Conservation (phyloP, 148 eudicot species). For the Fallopia convolvulus region DNA sequence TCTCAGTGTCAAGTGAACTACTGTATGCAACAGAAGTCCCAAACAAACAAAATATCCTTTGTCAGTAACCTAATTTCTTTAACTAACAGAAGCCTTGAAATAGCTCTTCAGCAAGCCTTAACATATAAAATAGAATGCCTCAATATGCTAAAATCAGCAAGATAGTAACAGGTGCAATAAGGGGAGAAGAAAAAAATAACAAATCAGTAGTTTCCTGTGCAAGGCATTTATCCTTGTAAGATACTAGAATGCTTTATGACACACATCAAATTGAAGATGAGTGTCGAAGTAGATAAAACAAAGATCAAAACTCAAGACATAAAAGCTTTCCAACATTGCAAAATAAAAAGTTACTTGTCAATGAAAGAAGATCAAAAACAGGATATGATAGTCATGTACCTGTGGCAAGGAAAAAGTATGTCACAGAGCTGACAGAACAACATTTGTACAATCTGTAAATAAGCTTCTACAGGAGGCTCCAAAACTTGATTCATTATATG, state of each 20-base stretch:
- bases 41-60: background rate
- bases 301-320: background rate
- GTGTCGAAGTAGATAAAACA: background rate
- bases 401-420: conserved; percentile 31
- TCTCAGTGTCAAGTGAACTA: conserved; percentile 25
- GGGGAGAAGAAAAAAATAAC: background rate
- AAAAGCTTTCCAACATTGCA: background rate
- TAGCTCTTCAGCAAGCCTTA: conserved; percentile 3
- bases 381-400: conserved; percentile 28
- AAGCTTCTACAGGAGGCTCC: conserved; percentile 20
- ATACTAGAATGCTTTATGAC: background rate
- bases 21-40: background rate
- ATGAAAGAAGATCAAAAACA: background rate
- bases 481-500: conserved; percentile 36
- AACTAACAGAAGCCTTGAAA: background rate
- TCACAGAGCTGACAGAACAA: conserved; percentile 44
- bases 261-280: background rate
- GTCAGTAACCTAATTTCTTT: background rate
- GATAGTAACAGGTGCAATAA: background rate
- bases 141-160: background rate
- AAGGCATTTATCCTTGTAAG: background rate
- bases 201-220: background rate
- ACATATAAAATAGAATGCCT: background rate
- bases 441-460: conserved; percentile 30
- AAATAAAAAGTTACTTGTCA: background rate